phyloP scores from a whole-genome alignment of 768 basidiomycete genomes.

The Russula vinacea region DNA sequence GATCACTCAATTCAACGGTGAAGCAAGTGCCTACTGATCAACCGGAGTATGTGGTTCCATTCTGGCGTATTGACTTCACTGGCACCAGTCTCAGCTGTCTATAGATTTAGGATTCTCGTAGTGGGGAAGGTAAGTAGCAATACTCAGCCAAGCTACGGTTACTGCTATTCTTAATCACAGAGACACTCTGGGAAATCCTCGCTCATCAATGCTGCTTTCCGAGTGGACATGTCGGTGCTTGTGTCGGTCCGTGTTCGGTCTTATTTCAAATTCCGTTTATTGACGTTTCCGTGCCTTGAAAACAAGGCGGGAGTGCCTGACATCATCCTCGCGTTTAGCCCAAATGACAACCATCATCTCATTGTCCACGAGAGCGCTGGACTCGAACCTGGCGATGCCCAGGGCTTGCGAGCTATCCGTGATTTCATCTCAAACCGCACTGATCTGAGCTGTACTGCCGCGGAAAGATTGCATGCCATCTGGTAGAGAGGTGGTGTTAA shows the following conservation, averaged over 20 bases:
- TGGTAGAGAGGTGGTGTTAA: background rate
- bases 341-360: background rate
- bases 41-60: background rate
- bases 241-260: background rate
- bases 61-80: background rate
- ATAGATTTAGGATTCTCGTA: constrained; percentile 18
- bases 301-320: background rate
- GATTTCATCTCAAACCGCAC: constrained; percentile 12
- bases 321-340: constrained; percentile 3
- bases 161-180: background rate
- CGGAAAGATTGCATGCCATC: constrained; percentile 9
- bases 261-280: background rate
- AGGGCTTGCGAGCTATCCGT: constrained; percentile 5
- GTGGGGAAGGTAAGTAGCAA: constrained; percentile 5
- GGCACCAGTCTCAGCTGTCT: background rate
- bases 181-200: constrained; percentile 15
- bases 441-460: background rate
- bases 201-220: constrained; percentile 9
- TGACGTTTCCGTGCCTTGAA: background rate
- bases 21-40: background rate
- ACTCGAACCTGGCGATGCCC: background rate
- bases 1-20: constrained; percentile 4
- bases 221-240: constrained; percentile 10
- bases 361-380: constrained; percentile 15
- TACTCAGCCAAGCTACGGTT: background rate